Base-by-base conservation (phyloP, 2,329 filamentous ascomycete genomes). In the Zymoseptoria passerinii region DNA sequence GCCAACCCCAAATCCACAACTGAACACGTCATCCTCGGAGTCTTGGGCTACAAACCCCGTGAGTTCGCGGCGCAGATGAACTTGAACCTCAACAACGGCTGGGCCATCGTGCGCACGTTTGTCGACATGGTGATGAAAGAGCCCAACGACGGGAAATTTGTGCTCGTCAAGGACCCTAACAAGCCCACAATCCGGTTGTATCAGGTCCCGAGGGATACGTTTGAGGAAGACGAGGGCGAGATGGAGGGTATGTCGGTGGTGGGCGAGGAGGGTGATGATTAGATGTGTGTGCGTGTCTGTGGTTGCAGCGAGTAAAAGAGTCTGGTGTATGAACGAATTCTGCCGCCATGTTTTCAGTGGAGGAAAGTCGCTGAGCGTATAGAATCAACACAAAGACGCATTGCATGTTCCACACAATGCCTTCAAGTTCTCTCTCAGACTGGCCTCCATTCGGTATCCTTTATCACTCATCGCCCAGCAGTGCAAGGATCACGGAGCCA, bases 51-150 rank as follows among this genome's bases (percentile, higher is more conserved):
- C 87, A 99, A 99, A 81, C 94, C 94, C 44, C 87, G 89, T 69
- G 95, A 99, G 73, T 97, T 99, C 68, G 94, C 94, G 63, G 83
- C 84, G 71, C 94, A 99, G 81, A 99, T 99, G 94, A 96, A 96
- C 79, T 78, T 99, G 70, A 95, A 92, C 70, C 83, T 97, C 58
- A 89, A 88, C 77, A 99, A 99, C 77, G 94, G 94, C 63, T 99
- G 94, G 94, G 94, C 94, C 75, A 97, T 99, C 66, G 94, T 99
- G 60, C 90, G 94, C 66, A 99, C 94, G 54, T 96, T 99, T 71
- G 90, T 90, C 68, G 94, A 99, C 76, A 95, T 97, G 88, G 88
- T 87, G 70, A 82, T 91, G 68, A 84, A 86, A 75, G 84, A 86
- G 75, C 87, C 91, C 67, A 63, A 61, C 8, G 72, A 74, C 53